Evolutionary conservation across 108 stramenopile genomes (phyloP).

Genomic region (Conticribra guillardii): DNA sequence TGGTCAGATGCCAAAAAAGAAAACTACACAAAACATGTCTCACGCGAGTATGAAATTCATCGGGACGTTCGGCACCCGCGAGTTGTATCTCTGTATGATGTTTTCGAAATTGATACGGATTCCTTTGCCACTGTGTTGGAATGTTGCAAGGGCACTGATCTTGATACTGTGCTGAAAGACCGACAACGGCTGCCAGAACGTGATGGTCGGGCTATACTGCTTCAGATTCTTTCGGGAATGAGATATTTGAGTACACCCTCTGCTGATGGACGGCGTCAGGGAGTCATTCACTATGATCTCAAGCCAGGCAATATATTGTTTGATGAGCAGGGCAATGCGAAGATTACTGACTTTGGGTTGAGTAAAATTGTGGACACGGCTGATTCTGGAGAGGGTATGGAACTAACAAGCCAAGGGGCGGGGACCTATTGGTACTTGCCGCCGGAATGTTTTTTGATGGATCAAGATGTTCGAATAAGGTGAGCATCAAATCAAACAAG

Average conservation of each 20-base stretch:
- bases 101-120: slow-evolving; percentile 97
- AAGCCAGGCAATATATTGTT: slow-evolving; percentile 90
- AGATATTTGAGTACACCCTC: slow-evolving; percentile 92
- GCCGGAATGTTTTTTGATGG: slow-evolving; percentile 96
- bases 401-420: slow-evolving; percentile 98
- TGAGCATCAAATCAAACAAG: too few relatives aligned
- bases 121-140: slow-evolving; percentile 98
- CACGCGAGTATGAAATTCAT: slow-evolving; percentile 98
- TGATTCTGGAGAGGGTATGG: slow-evolving; percentile 90
- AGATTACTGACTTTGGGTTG: slow-evolving; percentile 99
- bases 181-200: slow-evolving; percentile 84
- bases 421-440: slow-evolving; percentile 99
- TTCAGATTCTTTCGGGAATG: slow-evolving; percentile 96
- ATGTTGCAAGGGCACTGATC: slow-evolving; percentile 93
- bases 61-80: slow-evolving; percentile 94
- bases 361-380: slow-evolving; percentile 89
- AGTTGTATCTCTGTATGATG: slow-evolving; percentile 96
- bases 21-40: slow-evolving; percentile 97
- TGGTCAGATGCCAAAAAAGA: slow-evolving; percentile 96
- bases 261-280: slow-evolving; percentile 78
- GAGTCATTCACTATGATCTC: slow-evolving; percentile 99
- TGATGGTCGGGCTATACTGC: slow-evolving; percentile 89
- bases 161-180: slow-evolving; percentile 90
- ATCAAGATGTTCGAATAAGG: slow-evolving; percentile 76
- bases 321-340: slow-evolving; percentile 94